Base-by-base conservation (phyloP, 805 yeast genomes). In the Isabelozyma gotoi region DNA sequence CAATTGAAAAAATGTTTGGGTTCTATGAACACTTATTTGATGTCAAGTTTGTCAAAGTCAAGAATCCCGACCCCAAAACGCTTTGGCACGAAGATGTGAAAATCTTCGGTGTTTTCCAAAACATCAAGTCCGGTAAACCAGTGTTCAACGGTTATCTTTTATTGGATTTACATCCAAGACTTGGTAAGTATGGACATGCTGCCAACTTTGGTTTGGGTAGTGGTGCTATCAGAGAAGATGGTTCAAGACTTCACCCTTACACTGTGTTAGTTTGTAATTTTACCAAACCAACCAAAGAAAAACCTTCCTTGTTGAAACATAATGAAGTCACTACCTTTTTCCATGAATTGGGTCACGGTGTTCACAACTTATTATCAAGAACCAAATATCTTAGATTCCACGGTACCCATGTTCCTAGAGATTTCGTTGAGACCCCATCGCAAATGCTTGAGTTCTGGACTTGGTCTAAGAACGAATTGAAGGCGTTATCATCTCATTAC, bases 261-360 rank as follows among this genome's bases (percentile, higher is more conserved):
- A 84, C 94, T 5, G 85, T 90, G 0, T 71, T 88, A 48, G 94
- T 88, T 24, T 87, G 96, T 68, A 88, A 87, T 63, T 88, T 88
- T 63, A 83, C 94, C 21, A 83, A 83, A 57, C 89, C 92, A 36
- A 76, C 84, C 4, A 65, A 69, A 14, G 78, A 73, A 19, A 85
- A 82, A 58, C 95, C 92, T 16, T 80, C 91, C 1, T 71, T 88
- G 52, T 74, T 88, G 55, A 83, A 84, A 55, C 96, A 88, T 60
- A 73, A 71, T 49, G 95, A 88, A 60, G 88, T 88, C 10, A 82
- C 82, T 17, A 88, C 96, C 0, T 84, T 88, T 52, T 88, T 88
- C 82, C 96, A 88, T 59, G 96, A 88, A 63, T 74, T 88, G 50
- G 96, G 96, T 19, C 96, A 88, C 57, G 96, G 95, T 44, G 84